Evolutionary conservation across 2,329 filamentous ascomycete species (phyloP).

Genomic region (Fusarium brachygibbosum): DNA sequence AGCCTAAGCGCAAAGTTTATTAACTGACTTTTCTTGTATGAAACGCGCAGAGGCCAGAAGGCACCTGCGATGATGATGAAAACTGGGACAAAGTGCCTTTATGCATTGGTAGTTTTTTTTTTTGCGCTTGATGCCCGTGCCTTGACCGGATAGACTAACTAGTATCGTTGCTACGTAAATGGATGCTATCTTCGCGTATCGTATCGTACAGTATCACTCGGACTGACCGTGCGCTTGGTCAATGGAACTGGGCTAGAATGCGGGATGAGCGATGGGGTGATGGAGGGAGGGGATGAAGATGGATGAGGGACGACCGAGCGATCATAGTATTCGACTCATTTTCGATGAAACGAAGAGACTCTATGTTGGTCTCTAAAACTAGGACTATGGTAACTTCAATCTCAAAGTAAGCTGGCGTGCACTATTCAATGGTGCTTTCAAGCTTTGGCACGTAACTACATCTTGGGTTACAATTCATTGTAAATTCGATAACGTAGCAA

Average conservation of each 20-base stretch:
- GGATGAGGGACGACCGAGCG: background rate
- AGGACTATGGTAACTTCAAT: background rate
- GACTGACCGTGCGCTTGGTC: constrained; percentile 12
- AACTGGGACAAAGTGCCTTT: constrained; percentile 6
- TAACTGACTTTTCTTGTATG: constrained; percentile 1
- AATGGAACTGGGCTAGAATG: constrained; percentile 2
- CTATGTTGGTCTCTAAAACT: background rate
- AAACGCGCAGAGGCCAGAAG: constrained; percentile 7
- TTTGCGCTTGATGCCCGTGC: constrained; percentile 8
- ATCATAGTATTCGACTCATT: background rate
- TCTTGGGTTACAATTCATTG: background rate
- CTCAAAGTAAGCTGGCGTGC: background rate
- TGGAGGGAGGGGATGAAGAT: background rate
- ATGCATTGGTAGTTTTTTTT: background rate
- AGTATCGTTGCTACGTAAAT: constrained; percentile 2
- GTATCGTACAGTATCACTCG: constrained; percentile 7
- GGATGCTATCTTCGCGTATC: constrained; percentile 8
- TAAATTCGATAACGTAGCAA: background rate
- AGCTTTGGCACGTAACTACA: background rate
- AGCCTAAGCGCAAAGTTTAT: constrained; percentile 22
- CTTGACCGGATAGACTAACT: background rate
- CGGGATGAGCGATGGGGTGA: constrained; percentile 13
- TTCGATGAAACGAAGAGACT: background rate
- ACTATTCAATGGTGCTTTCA: background rate
- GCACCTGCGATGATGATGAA: constrained; percentile 2